phyloP scores from a whole-genome alignment of 306 rosid genomes.

The Acacia acuminata region DNA sequence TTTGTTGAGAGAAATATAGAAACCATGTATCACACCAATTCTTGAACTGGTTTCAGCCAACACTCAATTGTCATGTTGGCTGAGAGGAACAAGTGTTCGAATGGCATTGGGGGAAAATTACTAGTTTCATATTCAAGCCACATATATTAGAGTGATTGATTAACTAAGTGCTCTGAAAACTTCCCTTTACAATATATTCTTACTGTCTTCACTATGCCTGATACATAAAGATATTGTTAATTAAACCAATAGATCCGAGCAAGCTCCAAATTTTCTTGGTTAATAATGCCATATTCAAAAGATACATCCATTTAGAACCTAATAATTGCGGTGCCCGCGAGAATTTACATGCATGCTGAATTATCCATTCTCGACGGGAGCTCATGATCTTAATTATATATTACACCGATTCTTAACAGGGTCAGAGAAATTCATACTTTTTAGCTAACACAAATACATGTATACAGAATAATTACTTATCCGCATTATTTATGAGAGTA shows the following conservation, averaged over 20 bases:
- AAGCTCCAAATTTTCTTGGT: background rate
- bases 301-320: no score
- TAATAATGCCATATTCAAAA: no score
- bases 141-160: background rate
- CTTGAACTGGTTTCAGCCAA: background rate
- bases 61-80: no score
- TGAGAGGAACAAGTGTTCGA: no score
- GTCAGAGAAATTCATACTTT: background rate
- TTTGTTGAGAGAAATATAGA: no score
- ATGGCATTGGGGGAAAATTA: no score
- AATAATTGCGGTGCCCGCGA: background rate
- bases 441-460: background rate
- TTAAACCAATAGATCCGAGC: background rate
- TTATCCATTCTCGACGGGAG: background rate
- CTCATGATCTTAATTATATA: background rate
- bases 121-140: background rate
- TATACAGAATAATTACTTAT: background rate
- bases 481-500: background rate
- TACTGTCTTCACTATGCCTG: background rate
- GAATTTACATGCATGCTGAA: background rate
- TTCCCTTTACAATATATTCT: background rate
- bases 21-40: background rate
- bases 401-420: no score
- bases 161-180: background rate
- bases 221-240: background rate